Conservation (phyloP, 768 basidiomycete genomes). For the Pleurotus djamor region DNA sequence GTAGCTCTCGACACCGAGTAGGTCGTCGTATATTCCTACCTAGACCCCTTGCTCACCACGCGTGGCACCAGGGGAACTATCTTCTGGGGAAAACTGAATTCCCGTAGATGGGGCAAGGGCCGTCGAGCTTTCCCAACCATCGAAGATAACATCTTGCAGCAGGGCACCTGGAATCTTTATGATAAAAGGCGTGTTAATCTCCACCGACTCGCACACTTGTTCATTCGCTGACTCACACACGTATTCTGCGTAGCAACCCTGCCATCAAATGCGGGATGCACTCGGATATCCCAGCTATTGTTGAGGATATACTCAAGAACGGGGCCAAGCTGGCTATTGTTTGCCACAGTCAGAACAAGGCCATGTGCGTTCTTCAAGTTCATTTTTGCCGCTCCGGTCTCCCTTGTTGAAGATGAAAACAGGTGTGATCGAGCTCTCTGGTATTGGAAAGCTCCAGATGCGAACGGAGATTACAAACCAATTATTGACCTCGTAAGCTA, state of each 20-base stretch:
- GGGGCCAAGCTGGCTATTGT: neutral
- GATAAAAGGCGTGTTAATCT: neutral
- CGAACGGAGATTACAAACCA: neutral
- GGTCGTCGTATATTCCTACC: neutral
- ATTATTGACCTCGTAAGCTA: neutral
- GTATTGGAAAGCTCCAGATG: neutral
- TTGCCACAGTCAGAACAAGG: neutral
- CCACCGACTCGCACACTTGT: neutral
- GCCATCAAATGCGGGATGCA: neutral
- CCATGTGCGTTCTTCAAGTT: neutral
- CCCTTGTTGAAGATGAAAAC: no score
- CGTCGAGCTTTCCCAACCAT: neutral
- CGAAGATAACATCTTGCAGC: neutral
- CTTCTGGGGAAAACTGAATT: neutral
- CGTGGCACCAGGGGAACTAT: neutral
- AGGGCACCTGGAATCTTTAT: neutral
- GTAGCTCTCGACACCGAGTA: neutral
- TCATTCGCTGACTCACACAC: no score
- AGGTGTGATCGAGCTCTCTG: slow-evolving; percentile 1
- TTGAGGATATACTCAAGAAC: neutral
- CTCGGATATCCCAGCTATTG: neutral
- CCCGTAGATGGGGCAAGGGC: neutral
- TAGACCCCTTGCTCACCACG: neutral
- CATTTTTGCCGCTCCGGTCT: no score
- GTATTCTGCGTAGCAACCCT: neutral